Percentiles rank a stretch among this genome's conserved stretches.
Conservation (phyloP, 176 grass and related monocot genomes). For the Bromus sterilis region DNA sequence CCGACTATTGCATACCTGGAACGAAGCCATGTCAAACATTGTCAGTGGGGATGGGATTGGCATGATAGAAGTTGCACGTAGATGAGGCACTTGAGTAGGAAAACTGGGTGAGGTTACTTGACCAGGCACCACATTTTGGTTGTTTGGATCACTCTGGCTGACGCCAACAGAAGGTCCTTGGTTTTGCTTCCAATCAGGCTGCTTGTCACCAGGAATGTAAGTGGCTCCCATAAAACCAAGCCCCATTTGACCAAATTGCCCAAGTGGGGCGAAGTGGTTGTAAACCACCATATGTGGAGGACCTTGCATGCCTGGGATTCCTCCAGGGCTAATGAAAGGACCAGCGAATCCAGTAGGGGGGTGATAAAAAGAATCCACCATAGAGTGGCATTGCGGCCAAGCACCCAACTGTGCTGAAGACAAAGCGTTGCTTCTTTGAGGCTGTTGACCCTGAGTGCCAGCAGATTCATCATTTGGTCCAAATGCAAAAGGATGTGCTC, state of each 20-base stretch:
- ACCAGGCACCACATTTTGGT: slow-evolving; percentile 58
- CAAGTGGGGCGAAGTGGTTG: slow-evolving; percentile 87
- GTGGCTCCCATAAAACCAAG: slow-evolving; percentile 89
- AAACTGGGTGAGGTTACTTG: slow-evolving; percentile 43
- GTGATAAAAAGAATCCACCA: slow-evolving; percentile 76
- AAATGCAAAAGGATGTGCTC: slow-evolving; percentile 73
- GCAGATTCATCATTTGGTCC: slow-evolving; percentile 73
- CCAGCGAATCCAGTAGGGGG: slow-evolving; percentile 73
- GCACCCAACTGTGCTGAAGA: slow-evolving; percentile 53
- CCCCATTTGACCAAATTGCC: slow-evolving; percentile 89
- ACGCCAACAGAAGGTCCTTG: slow-evolving; percentile 45
- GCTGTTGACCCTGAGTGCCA: slow-evolving; percentile 59
- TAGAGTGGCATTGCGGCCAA: slow-evolving; percentile 76
- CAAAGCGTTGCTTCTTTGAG: slow-evolving; percentile 55
- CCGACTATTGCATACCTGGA: slow-evolving; percentile 62
- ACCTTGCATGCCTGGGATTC: slow-evolving; percentile 75
- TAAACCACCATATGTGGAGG: slow-evolving; percentile 96
- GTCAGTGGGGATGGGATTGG: slow-evolving; percentile 67
- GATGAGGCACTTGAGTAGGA: slow-evolving; percentile 60
- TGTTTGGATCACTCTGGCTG: slow-evolving; percentile 55
- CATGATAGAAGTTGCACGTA: slow-evolving; percentile 76
- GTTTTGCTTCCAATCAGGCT: slow-evolving; percentile 86
- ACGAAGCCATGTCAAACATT: slow-evolving; percentile 93
- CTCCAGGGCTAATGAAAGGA: slow-evolving; percentile 86
- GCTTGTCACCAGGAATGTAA: slow-evolving; percentile 87